Conservation (phyloP, 1,284 basidiomycete species). For the Heterobasidion parviporum region DNA sequence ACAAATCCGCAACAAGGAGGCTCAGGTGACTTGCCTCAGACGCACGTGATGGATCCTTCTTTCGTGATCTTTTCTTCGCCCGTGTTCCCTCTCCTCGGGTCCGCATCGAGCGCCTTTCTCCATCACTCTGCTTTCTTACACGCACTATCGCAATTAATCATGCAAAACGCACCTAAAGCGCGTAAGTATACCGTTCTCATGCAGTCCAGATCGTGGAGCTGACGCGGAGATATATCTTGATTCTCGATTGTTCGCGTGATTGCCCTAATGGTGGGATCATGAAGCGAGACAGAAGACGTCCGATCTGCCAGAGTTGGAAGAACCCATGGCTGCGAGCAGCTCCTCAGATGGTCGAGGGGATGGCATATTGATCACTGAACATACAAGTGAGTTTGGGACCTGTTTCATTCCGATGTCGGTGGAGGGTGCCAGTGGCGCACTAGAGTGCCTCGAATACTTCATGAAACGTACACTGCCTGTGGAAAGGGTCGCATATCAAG, state of each 20-base stretch:
- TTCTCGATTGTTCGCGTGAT: neutral
- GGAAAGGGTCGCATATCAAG: no score
- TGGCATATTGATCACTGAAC: conserved; percentile 3
- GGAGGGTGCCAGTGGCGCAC: neutral
- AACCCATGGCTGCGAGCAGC: neutral
- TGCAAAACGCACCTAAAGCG: neutral
- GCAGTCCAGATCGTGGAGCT: neutral
- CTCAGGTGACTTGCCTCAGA: neutral
- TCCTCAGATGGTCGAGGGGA: neutral
- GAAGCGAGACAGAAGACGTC: conserved; percentile 6
- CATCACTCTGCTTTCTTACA: neutral
- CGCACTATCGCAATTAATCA: neutral
- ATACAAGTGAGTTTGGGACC: conserved; percentile 9
- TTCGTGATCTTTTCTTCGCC: neutral
- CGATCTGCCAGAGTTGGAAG: conserved; percentile 8
- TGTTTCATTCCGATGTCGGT: neutral
- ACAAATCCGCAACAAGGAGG: neutral
- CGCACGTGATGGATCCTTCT: neutral
- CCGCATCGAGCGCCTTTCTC: neutral
- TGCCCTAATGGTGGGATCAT: neutral
- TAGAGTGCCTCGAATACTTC: neutral
- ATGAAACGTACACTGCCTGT: no score
- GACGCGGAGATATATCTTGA: neutral
- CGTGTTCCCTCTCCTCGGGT: neutral
- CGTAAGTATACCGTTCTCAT: neutral